phyloP scores from a whole-genome alignment of 768 basidiomycete genomes.

The Filobasidium floriforme region DNA sequence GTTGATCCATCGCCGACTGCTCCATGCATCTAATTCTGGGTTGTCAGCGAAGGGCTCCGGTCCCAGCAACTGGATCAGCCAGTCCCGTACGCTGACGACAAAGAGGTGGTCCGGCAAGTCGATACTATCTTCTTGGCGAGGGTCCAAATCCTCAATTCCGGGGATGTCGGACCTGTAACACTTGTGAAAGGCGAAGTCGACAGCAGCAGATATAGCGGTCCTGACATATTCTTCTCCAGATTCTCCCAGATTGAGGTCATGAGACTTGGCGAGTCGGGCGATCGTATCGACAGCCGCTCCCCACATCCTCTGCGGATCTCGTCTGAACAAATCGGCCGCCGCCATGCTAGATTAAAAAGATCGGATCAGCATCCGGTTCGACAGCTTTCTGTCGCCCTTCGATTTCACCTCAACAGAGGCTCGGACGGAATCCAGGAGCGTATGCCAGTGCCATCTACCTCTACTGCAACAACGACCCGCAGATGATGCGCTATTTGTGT shows the following conservation, averaged over 20 bases:
- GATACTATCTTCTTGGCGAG: background rate
- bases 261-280: background rate
- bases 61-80: background rate
- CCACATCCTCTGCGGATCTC: background rate
- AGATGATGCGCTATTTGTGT: background rate
- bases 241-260: background rate
- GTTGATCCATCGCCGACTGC: background rate
- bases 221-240: background rate
- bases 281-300: background rate
- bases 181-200: background rate
- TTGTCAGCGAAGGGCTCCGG: background rate
- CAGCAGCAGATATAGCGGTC: background rate
- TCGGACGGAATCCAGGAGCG: background rate
- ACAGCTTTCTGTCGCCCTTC: background rate
- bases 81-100: background rate
- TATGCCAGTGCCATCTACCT: background rate
- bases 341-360: background rate
- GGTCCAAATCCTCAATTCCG: background rate
- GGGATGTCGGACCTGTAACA: background rate
- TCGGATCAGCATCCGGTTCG: background rate
- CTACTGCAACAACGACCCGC: background rate
- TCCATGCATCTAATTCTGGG: background rate
- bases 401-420: background rate
- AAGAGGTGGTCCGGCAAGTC: background rate
- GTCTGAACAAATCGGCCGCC: background rate